A percentile compares a stretch with the other conserved stretches of the same genome.
phyloP scores from a whole-genome alignment of 306 rosid species.

The Malus fusca region DNA sequence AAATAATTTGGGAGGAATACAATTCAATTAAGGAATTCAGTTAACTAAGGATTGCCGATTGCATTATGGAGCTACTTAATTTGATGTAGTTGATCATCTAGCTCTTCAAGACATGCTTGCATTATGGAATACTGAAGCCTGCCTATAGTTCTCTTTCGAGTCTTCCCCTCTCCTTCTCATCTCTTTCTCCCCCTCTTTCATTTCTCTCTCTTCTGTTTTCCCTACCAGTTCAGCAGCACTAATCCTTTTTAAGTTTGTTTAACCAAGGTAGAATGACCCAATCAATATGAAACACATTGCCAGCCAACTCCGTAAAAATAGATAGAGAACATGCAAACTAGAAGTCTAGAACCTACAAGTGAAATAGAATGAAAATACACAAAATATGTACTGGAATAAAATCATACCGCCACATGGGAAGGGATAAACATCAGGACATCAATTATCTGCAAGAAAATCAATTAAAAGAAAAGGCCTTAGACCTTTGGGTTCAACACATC shows the following conservation, averaged over 20 bases:
- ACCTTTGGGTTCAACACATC: neutral
- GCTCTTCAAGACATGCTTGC: too few species aligned
- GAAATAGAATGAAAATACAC: neutral
- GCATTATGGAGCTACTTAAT: neutral
- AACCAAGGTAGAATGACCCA: neutral
- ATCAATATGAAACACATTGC: neutral
- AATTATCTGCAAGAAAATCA: constrained; percentile 58
- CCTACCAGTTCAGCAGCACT: neutral
- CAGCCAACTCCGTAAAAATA: neutral
- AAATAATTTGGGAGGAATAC: neutral
- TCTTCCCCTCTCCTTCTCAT: neutral
- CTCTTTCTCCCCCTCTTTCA: neutral
- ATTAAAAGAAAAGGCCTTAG: constrained; percentile 4
- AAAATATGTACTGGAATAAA: neutral
- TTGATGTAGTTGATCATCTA: neutral
- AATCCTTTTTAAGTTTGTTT: neutral
- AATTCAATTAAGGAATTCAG: neutral
- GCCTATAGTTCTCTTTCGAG: neutral
- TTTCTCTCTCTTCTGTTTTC: neutral
- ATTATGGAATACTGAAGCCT: neutral
- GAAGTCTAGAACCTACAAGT: neutral
- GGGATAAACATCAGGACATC: constrained; percentile 85
- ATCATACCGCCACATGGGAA: constrained; percentile 89
- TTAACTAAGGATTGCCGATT: neutral
- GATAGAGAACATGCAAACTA: neutral